These are phyloP conservation scores for Salix suchowensis DNA, from an alignment of 345 rosid genomes.

Conservation along the genomic window DNA sequence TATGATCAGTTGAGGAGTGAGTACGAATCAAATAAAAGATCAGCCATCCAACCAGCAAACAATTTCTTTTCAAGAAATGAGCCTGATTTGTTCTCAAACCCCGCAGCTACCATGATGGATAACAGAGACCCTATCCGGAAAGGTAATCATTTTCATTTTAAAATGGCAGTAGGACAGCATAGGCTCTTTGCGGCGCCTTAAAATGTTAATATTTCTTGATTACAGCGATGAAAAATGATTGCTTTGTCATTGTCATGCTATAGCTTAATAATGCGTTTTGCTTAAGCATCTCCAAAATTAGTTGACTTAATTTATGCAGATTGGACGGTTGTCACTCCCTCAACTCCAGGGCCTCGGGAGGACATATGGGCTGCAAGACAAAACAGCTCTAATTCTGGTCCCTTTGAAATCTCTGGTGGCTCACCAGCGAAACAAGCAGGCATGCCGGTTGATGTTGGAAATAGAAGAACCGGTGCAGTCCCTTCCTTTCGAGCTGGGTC, in stretches of 20 bases:
- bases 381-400: conserved; percentile 62
- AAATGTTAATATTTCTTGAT: neutral
- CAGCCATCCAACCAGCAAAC: conserved; percentile 73
- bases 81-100: conserved; percentile 51
- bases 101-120: conserved; percentile 54
- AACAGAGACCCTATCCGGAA: conserved; percentile 53
- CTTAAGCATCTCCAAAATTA: no score
- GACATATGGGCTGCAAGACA: no score
- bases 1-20: no score
- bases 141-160: conserved; percentile 46
- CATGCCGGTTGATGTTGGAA: conserved; percentile 52
- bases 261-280: no score
- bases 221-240: neutral
- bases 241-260: no score
- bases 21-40: conserved; percentile 45
- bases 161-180: conserved; percentile 6
- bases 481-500: conserved; percentile 45
- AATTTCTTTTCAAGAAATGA: conserved; percentile 67
- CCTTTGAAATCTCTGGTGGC: conserved; percentile 54
- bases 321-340: no score
- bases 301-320: no score
- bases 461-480: conserved; percentile 48
- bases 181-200: neutral
- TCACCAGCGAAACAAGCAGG: conserved; percentile 56
- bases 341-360: no score